Evolutionary conservation across 495 filamentous ascomycete species (phyloP), one percentile per base, ranked within the genome.

Genomic region (Hypomontagnella monticulosa): DNA sequence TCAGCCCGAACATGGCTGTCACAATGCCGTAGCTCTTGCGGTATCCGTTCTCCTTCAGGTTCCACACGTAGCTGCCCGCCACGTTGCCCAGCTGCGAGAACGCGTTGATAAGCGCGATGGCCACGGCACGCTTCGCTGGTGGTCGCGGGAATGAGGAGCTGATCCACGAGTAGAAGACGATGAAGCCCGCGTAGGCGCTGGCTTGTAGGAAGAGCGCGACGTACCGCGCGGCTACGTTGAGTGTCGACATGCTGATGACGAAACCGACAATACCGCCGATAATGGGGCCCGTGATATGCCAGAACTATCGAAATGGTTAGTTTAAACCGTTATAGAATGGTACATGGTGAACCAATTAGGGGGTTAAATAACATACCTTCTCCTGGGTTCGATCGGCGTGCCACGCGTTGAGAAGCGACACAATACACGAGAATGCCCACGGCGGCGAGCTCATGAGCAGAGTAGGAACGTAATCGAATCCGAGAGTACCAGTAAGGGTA

Each of bases 111-210:
- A 84, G 82, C 4, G 91, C 91, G 0, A 93, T 76, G 0, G 90
- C 89, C 4, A 91, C 91, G 1, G 91, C 91, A 61, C 91, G 85
- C 77, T 95, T 95, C 0, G 89, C 85, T 0, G 88, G 90, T 1
- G 91, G 91, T 16, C 91, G 85, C 0, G 90, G 90, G 34, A 93
- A 82, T 0, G 87, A 79, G 53, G 89, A 91, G 9, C 81, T 85
- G 68, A 93, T 93, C 91, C 91, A 94, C 14, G 85, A 87, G 44
- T 93, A 81, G 32, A 85, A 84, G 4, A 93, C 88, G 20, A 90
- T 89, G 71, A 90, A 92, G 1, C 88, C 87, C 1, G 83, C 79
- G 53, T 87, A 87, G 4, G 84, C 78, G 33, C 81, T 81, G 0
- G 83, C 80, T 37, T 84, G 85, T 80, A 94, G 89, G 43, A 94